phyloP scores from a whole-genome alignment of 2,329 filamentous ascomycete genomes.

The Fusarium mexicanum region DNA sequence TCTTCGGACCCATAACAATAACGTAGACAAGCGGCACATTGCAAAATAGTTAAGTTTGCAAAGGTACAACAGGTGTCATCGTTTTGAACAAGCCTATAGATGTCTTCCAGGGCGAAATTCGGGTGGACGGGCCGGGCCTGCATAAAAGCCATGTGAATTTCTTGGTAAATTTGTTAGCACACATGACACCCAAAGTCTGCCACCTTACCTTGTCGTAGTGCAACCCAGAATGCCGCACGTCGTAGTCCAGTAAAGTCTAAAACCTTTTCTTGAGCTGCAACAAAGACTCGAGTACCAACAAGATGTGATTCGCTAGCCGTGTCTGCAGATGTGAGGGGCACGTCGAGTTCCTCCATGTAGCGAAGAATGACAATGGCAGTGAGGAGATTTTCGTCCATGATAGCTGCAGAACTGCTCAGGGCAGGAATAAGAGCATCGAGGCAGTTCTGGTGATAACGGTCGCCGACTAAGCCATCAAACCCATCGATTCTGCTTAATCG shows the following conservation, averaged over 20 bases:
- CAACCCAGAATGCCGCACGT: conserved; percentile 44
- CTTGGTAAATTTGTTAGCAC: conserved; percentile 20
- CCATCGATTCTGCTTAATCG: conserved; percentile 34
- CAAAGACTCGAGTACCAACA: conserved; percentile 43
- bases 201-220: conserved; percentile 12
- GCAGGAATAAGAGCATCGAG: conserved; percentile 43
- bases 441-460: conserved; percentile 44
- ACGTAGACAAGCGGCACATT: conserved; percentile 43
- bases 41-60: conserved; percentile 42
- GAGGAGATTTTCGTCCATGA: conserved; percentile 45
- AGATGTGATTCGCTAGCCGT: conserved; percentile 40
- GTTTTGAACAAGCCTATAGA: conserved; percentile 31
- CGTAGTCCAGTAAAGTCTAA: conserved; percentile 43
- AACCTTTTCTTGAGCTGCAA: conserved; percentile 43
- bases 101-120: conserved; percentile 40
- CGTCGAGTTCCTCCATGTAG: conserved; percentile 44
- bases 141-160: conserved; percentile 46
- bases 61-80: conserved; percentile 41
- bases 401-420: conserved; percentile 37
- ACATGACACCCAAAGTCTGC: not conserved
- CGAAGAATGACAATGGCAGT: conserved; percentile 46
- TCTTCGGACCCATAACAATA: conserved; percentile 45
- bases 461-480: conserved; percentile 38
- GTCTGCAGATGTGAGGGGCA: conserved; percentile 29
- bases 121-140: conserved; percentile 43